Evolutionary conservation across 441 rosid species (phyloP).

Genomic region (Gossypium trilobum): DNA sequence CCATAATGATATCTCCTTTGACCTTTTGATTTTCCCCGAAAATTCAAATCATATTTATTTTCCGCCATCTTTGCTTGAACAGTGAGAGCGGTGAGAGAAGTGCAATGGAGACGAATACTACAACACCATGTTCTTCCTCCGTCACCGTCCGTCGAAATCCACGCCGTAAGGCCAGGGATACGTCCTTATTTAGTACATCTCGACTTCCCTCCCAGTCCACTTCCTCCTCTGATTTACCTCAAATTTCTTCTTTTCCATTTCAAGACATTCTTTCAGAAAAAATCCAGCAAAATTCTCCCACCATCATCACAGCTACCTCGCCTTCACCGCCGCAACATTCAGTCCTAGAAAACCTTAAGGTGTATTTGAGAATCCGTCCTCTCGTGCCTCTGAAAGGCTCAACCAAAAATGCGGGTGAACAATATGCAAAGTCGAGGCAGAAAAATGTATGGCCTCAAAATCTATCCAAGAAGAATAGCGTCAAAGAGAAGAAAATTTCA

Average conservation of each 20-base stretch:
- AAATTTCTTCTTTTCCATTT: slow-evolving; percentile 50
- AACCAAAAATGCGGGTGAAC: slow-evolving; percentile 5
- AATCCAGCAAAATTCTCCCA: slow-evolving; percentile 22
- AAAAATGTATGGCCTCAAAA: slow-evolving; percentile 67
- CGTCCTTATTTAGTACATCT: slow-evolving; percentile 32
- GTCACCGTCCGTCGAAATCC: slow-evolving; percentile 77
- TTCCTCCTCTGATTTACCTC: slow-evolving; percentile 18
- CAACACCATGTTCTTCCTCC: slow-evolving; percentile 36
- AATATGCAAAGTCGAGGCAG: slow-evolving; percentile 19
- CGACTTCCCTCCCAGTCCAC: slow-evolving; percentile 10
- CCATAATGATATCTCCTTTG: no score
- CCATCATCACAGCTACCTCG: slow-evolving; percentile 1
- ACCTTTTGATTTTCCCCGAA: background rate
- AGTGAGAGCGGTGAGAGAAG: background rate
- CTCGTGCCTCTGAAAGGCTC: slow-evolving; percentile 15
- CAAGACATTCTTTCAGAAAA: slow-evolving; percentile 51
- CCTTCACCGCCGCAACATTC: background rate
- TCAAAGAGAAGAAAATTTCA: slow-evolving; percentile 18
- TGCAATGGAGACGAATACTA: slow-evolving; percentile 25
- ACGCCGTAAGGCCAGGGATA: slow-evolving; percentile 60
- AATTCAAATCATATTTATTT: slow-evolving; percentile 12
- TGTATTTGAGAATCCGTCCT: slow-evolving; percentile 70
- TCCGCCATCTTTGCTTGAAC: slow-evolving; percentile 29
- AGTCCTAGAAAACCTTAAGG: slow-evolving; percentile 43
- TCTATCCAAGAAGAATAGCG: slow-evolving; percentile 33